Evolutionary conservation across 768 basidiomycete genomes (phyloP), one percentile per base, ranked within the genome.

Genomic region (Tulasnella sp.): DNA sequence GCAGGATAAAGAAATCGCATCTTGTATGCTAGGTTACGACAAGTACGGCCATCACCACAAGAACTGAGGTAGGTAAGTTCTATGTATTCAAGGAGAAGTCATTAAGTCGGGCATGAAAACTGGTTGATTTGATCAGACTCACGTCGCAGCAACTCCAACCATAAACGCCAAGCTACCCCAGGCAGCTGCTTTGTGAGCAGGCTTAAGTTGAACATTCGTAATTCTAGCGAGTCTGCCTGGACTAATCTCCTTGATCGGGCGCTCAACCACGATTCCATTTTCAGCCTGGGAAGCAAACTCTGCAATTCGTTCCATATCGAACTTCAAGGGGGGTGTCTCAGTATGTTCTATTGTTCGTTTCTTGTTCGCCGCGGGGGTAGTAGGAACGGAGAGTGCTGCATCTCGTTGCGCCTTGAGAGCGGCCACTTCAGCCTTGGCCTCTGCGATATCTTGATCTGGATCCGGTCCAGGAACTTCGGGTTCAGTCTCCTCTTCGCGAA

Each of bases 91-190:
- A n/a, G n/a, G n/a, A n/a, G n/a, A n/a, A n/a, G n/a, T n/a, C n/a
- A n/a, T n/a, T n/a, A n/a, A n/a, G n/a, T n/a, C n/a, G n/a, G n/a
- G n/a, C n/a, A n/a, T n/a, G n/a, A n/a, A n/a, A n/a, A n/a, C n/a
- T n/a, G n/a, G n/a, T n/a, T n/a, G n/a, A n/a, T n/a, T n/a, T n/a
- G n/a, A n/a, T 42, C 40, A 28, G 3, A 78, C 82, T 67, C 60
- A 89, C 85, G 83, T 74, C 55, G 85, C 87, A 44, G 83, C 76
- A 63, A 84, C 68, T 25, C 87, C 87, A 44, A 88, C 69, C 32
- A 83, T 85, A 65, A 93, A 92, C 16, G 83, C 82, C 32, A 83
- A 72, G 16, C 83, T 70, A 32, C 88, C 88, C 87, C 87, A 91
- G 2, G 81, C 84, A 48, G 81, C 70, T 31, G 79, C 78, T 65